Percentiles rank a stretch among this genome's conserved stretches.
These are phyloP conservation scores for Cucurbita moschata DNA, from an alignment of 306 rosid genomes.

Conservation along the genomic window DNA sequence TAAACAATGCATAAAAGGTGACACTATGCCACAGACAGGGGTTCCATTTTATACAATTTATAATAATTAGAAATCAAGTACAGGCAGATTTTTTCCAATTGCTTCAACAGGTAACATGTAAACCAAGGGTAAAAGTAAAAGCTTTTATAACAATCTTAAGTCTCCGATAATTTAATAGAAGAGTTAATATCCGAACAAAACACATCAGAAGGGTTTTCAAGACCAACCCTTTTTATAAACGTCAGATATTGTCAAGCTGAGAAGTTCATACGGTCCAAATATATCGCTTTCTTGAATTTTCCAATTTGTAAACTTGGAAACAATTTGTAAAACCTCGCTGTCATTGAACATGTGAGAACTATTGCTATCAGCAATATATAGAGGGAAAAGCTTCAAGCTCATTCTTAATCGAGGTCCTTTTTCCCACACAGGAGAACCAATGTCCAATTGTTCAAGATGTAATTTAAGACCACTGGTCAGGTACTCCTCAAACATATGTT, in stretches of 20 bases:
- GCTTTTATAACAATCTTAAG: background rate
- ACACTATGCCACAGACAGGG: background rate
- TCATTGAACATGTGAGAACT: slow-evolving; percentile 21
- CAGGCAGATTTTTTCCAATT: background rate
- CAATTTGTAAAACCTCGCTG: slow-evolving; percentile 46
- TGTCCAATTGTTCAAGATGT: slow-evolving; percentile 33
- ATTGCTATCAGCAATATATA: slow-evolving; percentile 4
- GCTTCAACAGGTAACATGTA: background rate
- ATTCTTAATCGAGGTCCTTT: slow-evolving; percentile 62
- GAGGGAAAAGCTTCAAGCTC: slow-evolving; percentile 62
- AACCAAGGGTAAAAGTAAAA: background rate
- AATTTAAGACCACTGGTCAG: slow-evolving; percentile 32
- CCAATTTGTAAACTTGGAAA: slow-evolving; percentile 51
- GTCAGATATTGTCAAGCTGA: slow-evolving; percentile 25
- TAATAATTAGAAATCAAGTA: background rate
- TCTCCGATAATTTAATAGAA: background rate
- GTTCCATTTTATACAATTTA: background rate
- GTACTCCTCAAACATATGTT: slow-evolving; percentile 19
- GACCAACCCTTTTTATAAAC: slow-evolving; percentile 46
- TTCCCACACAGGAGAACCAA: slow-evolving; percentile 35
- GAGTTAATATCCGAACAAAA: background rate
- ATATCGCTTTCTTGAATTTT: slow-evolving; percentile 25
- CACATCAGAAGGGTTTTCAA: slow-evolving; percentile 15
- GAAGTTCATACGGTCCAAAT: slow-evolving; percentile 84
- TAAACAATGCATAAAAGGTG: background rate